A percentile compares a stretch with the other conserved stretches of the same genome.
Evolutionary conservation across 2,329 filamentous ascomycete species (phyloP).

Genomic region (Claviceps sp.): DNA sequence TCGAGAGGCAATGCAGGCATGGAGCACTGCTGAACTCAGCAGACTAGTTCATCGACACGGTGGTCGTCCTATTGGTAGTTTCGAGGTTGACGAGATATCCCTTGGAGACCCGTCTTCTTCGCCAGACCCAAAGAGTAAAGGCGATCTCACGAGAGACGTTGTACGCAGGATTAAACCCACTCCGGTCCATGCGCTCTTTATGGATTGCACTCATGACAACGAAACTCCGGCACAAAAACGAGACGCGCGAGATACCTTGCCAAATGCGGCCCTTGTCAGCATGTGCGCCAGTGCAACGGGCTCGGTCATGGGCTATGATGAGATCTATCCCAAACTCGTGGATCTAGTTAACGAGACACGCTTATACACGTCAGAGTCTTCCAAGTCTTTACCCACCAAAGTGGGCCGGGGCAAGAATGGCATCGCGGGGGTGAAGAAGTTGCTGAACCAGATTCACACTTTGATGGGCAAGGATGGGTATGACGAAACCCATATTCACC

Average conservation of each 20-base stretch:
- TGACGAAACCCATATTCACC: conserved; percentile 90
- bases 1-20: conserved; percentile 95
- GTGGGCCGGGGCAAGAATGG: conserved; percentile 62
- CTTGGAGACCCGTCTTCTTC: conserved; percentile 36
- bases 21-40: conserved; percentile 88
- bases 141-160: conserved; percentile 41
- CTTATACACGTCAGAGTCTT: conserved; percentile 67
- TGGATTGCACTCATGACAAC: conserved; percentile 99
- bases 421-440: conserved; percentile 80
- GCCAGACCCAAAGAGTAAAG: conserved; percentile 17
- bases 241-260: conserved; percentile 83
- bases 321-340: conserved; percentile 86
- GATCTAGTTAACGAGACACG: conserved; percentile 85
- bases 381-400: conserved; percentile 43
- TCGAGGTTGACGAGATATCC: conserved; percentile 80
- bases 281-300: conserved; percentile 94
- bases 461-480: conserved; percentile 93
- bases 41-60: conserved; percentile 86
- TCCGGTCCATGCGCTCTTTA: conserved; percentile 86
- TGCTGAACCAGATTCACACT: conserved; percentile 88
- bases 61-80: conserved; percentile 89
- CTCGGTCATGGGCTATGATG: conserved; percentile 96
- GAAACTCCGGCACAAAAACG: conserved; percentile 92
- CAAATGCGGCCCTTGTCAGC: conserved; percentile 83
- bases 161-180: conserved; percentile 74